Conservation (phyloP, 1,284 basidiomycete genomes). For the Marasmius oreades region DNA sequence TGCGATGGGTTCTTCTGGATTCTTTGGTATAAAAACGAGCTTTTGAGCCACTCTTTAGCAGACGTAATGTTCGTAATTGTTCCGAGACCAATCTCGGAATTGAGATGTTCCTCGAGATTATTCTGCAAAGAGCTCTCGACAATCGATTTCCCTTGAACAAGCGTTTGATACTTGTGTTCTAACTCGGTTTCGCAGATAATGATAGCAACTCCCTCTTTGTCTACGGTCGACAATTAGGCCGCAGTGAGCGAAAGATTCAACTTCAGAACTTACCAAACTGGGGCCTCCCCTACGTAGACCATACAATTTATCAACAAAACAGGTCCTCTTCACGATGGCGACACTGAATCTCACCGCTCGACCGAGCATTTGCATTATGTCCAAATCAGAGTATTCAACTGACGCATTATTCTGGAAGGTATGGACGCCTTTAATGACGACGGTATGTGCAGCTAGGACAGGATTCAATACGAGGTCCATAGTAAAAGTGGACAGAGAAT, state of each 20-base stretch:
- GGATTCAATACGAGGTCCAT: slow-evolving; percentile 7
- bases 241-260: neutral
- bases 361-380: slow-evolving; percentile 85
- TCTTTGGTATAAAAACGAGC: slow-evolving; percentile 81
- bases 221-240: slow-evolving; percentile 35
- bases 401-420: slow-evolving; percentile 61
- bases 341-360: slow-evolving; percentile 55
- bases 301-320: neutral
- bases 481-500: slow-evolving; percentile 7
- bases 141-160: slow-evolving; percentile 65
- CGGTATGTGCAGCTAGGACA: slow-evolving; percentile 67
- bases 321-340: neutral
- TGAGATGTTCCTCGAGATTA: slow-evolving; percentile 86
- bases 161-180: slow-evolving; percentile 65
- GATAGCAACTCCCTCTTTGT: slow-evolving; percentile 72
- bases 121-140: slow-evolving; percentile 84
- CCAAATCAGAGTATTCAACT: slow-evolving; percentile 78
- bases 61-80: slow-evolving; percentile 68
- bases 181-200: slow-evolving; percentile 78
- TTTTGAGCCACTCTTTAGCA: slow-evolving; percentile 78
- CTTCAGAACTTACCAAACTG: slow-evolving; percentile 68
- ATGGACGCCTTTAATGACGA: slow-evolving; percentile 80
- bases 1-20: slow-evolving; percentile 78
- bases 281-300: slow-evolving; percentile 81
- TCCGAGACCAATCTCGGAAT: slow-evolving; percentile 85